Conservation (phyloP, 495 filamentous ascomycete species). For the Penicillium waksmanii region DNA sequence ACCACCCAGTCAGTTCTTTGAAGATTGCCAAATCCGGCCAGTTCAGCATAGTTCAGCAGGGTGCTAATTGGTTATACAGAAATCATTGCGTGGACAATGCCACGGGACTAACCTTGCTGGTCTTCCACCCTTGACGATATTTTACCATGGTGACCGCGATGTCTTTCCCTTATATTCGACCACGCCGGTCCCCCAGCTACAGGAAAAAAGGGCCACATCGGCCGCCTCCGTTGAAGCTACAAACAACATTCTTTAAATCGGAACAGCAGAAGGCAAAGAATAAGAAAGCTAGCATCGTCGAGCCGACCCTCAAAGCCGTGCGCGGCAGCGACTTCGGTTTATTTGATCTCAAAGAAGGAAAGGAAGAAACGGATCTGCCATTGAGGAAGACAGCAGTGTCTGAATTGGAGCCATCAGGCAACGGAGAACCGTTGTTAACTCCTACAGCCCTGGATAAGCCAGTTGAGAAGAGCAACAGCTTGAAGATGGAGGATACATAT, state of each 20-base stretch:
- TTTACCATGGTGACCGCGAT: background rate
- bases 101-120: background rate
- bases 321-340: background rate
- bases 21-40: background rate
- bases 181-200: slow-evolving; percentile 1
- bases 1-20: slow-evolving; percentile 1
- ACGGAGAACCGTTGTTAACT: background rate
- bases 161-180: slow-evolving; percentile 5
- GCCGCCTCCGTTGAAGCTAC: slow-evolving; percentile 2
- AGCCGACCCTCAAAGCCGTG: background rate
- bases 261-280: background rate
- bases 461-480: background rate
- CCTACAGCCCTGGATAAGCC: background rate
- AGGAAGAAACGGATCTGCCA: background rate
- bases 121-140: background rate
- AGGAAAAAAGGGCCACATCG: background rate
- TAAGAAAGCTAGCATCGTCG: background rate
- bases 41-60: background rate
- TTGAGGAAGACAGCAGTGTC: background rate
- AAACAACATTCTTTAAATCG: background rate
- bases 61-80: slow-evolving; percentile 1
- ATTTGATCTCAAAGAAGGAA: background rate
- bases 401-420: background rate
- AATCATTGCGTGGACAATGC: background rate
- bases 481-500: background rate